phyloP scores from a whole-genome alignment of 192 early-diverging fungal genomes.

The Dispira simplex region DNA sequence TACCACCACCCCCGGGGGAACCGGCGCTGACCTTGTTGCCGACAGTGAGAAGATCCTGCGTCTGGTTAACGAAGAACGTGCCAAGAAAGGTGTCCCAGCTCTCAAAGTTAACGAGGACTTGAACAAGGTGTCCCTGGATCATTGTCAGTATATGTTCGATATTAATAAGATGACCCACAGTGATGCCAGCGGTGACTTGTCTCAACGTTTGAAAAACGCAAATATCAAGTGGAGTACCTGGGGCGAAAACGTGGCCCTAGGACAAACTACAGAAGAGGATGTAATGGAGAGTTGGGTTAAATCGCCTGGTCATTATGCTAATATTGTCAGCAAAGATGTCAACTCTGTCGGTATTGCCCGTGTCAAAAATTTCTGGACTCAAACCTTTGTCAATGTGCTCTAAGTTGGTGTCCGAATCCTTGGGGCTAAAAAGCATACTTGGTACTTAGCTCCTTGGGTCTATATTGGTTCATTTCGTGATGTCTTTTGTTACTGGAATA shows the following conservation, averaged over 20 bases:
- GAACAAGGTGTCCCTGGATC: slow-evolving; percentile 16
- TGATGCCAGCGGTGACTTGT: slow-evolving; percentile 9
- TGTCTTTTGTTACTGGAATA: too few species aligned
- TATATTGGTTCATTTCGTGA: too few species aligned
- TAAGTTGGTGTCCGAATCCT: background rate
- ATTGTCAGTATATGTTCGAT: slow-evolving; percentile 15
- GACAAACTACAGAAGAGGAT: background rate
- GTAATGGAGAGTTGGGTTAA: slow-evolving; percentile 18
- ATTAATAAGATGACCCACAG: slow-evolving; percentile 18
- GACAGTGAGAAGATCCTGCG: slow-evolving; percentile 13
- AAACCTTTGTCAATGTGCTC: slow-evolving; percentile 15
- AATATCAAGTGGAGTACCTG: slow-evolving; percentile 14
- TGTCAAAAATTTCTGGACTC: slow-evolving; percentile 16
- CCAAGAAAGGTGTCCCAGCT: slow-evolving; percentile 6
- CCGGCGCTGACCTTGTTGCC: background rate
- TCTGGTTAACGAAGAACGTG: slow-evolving; percentile 16
- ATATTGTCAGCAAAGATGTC: slow-evolving; percentile 19
- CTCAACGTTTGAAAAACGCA: background rate
- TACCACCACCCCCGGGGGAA: background rate
- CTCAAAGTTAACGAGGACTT: slow-evolving; percentile 9
- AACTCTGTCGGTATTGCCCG: slow-evolving; percentile 18
- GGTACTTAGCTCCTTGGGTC: too few species aligned
- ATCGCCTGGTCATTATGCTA: slow-evolving; percentile 17
- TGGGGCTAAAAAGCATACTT: too few species aligned
- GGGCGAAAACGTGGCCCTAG: slow-evolving; percentile 21